These are phyloP conservation scores for Allium fistulosum DNA, from an alignment of 106 monocot species.

Conservation along the genomic window DNA sequence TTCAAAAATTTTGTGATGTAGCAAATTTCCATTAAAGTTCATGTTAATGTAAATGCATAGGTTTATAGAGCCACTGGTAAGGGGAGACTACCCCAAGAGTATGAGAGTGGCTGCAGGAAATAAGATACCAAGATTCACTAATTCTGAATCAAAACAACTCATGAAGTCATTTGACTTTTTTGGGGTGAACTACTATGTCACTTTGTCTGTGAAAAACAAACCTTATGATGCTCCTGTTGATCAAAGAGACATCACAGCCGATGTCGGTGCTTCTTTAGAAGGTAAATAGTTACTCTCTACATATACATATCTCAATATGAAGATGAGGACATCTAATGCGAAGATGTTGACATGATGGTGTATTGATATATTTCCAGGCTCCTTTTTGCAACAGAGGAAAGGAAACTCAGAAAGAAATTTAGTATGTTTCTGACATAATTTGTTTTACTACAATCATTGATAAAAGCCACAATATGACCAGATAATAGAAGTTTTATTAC, in stretches of 20 bases:
- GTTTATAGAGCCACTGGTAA: conserved; percentile 25
- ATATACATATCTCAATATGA: neutral
- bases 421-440: neutral
- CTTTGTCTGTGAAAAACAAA: conserved; percentile 10
- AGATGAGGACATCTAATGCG: neutral
- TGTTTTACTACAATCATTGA: too few relatives aligned
- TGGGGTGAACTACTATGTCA: conserved; percentile 42
- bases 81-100: conserved; percentile 40
- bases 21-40: too few relatives aligned
- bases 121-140: conserved; percentile 29
- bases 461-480: too few relatives aligned
- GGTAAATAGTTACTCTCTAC: conserved; percentile 9
- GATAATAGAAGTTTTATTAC: too few relatives aligned
- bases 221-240: neutral
- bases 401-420: neutral
- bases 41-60: neutral
- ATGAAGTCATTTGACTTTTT: conserved; percentile 46
- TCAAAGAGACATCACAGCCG: conserved; percentile 21
- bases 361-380: neutral
- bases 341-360: too few relatives aligned
- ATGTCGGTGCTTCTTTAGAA: conserved; percentile 22
- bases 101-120: conserved; percentile 43
- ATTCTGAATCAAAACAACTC: conserved; percentile 15
- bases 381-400: neutral
- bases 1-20: too few relatives aligned